Evolutionary conservation across 495 filamentous ascomycete genomes (phyloP), one percentile per base, ranked within the genome.

Genomic region (Podospora appendiculata): DNA sequence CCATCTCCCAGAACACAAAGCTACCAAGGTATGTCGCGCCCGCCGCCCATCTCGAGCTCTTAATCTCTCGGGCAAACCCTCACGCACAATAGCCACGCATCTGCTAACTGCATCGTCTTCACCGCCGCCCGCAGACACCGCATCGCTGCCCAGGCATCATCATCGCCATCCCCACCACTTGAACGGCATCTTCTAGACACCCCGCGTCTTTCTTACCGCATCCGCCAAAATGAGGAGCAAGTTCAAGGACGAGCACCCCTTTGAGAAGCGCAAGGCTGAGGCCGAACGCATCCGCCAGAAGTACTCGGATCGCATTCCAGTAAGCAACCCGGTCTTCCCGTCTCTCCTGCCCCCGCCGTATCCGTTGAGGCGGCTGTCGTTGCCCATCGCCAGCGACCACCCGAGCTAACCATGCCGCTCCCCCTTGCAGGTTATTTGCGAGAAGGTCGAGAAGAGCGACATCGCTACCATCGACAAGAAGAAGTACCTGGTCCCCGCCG

Each of bases 401-500:
- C n/a, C n/a, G n/a, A n/a, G n/a, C 25, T 25, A 25, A 25, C 25
- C 5, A 25, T 2, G 25, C 35, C 36, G 16, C 18, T 16, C 38
- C 14, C 19, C 42, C 40, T 45, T 41, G 10, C 36, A 96, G 91
- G 92, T 96, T 46, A 99, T 99, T 72, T 99, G 93, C 78, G 93
- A 97, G 71, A 99, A 99, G 72, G 93, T 96, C 59, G 93, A 99
- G 75, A 97, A 96, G 73, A 90, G 85, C 42, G 93, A 99, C 68
- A 99, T 99, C 62, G 93, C 93, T 40, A 99, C 94, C 53, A 99
- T 99, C 80, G 93, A 99, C 78, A 99, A 99, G 85, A 99, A 99
- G 84, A 99, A 99, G 77, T 99, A 99, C 66, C 83, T 99, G 8
- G 93, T 99, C 14, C 93, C 93, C 1, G 89, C 93, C 53, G 93